Conservation (phyloP, 164 flowering plant genomes). For the Piper longum region DNA sequence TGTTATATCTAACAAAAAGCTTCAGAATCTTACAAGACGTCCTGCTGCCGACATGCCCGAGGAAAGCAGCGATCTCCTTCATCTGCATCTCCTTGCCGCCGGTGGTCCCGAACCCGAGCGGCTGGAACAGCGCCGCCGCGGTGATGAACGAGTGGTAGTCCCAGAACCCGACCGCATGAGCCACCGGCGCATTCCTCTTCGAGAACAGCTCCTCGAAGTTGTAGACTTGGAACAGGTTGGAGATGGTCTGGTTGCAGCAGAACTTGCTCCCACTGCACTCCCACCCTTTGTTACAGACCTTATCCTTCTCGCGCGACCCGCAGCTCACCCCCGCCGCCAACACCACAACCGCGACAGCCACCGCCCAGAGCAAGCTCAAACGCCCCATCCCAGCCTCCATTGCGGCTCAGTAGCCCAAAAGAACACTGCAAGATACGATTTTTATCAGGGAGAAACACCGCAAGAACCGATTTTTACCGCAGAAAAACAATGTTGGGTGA, state of each 20-base stretch:
- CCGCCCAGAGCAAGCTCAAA: background rate
- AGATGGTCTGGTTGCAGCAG: slow-evolving; percentile 76
- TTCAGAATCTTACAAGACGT: slow-evolving; percentile 46
- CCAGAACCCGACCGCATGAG: slow-evolving; percentile 84
- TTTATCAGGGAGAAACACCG: background rate
- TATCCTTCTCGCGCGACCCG: slow-evolving; percentile 29
- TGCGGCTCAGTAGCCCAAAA: background rate
- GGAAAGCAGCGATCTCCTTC: slow-evolving; percentile 84
- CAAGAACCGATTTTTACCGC: too few relatives aligned
- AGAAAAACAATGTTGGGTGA: background rate
- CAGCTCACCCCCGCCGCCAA: background rate
- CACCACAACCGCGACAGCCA: too few relatives aligned
- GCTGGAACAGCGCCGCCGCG: slow-evolving; percentile 55
- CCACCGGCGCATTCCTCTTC: slow-evolving; percentile 70
- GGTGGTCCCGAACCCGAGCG: slow-evolving; percentile 77
- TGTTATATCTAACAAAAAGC: too few relatives aligned
- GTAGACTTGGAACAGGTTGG: slow-evolving; percentile 56
- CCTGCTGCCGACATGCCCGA: slow-evolving; percentile 75
- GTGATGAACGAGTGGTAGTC: slow-evolving; percentile 66
- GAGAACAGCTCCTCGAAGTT: slow-evolving; percentile 81
- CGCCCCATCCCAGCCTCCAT: background rate
- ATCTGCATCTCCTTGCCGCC: slow-evolving; percentile 57
- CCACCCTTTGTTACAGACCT: slow-evolving; percentile 57
- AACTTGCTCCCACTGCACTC: slow-evolving; percentile 54
- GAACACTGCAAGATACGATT: background rate